Base-by-base conservation (phyloP, 2,329 filamentous ascomycete species). In the Trichoderma breve region DNA sequence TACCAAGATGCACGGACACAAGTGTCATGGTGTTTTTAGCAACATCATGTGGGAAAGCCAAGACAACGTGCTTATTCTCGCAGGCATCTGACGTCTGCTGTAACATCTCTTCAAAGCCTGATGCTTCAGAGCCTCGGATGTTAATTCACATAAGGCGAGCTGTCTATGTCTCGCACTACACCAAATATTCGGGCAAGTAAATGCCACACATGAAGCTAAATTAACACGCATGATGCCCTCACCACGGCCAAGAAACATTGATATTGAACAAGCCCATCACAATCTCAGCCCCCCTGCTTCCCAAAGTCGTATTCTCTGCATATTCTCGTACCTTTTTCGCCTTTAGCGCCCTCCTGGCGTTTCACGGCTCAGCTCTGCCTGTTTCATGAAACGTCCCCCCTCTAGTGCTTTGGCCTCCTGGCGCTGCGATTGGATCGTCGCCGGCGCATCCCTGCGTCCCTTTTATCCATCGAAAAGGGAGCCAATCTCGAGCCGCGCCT, bases 1-100 rank as follows among this genome's bases (percentile, higher is more conserved):
- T 1, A 24, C 9, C 0, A 51, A 39, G 36, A 64, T 15, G 61
- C 61, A 64, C 36, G 30, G 24, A 30, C 15, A 9, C 3, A 30
- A 43, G 15, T 11, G 53, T 12, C 24, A 51, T 21, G 61, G 9
- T 64, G 43, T 36, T 55, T 55, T 26, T 4, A 28, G 47, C n/a
- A 51, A 1, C 43, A 21, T 51, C 43, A 51, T n/a, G 43, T 51
- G 43, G 43, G 21, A 21, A 47, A 21, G n/a, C 4, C 43, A 51
- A 51, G 43, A n/a, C n/a, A 68, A 68, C 18, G 18, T 30, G 58
- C 84, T 47, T 15, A 51, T 28, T 65, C 28, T n/a, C n/a, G 11
- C 11, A 24, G 4, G 30, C 7, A 4, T 21, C 28, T 39, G 8
- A 53, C 30, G 9, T 12, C 12, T n/a, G 9, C 15, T 21, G 34